These are phyloP conservation scores for Crepidotus sp. DNA, from an alignment of 1,284 basidiomycete genomes.

Conservation along the genomic window DNA sequence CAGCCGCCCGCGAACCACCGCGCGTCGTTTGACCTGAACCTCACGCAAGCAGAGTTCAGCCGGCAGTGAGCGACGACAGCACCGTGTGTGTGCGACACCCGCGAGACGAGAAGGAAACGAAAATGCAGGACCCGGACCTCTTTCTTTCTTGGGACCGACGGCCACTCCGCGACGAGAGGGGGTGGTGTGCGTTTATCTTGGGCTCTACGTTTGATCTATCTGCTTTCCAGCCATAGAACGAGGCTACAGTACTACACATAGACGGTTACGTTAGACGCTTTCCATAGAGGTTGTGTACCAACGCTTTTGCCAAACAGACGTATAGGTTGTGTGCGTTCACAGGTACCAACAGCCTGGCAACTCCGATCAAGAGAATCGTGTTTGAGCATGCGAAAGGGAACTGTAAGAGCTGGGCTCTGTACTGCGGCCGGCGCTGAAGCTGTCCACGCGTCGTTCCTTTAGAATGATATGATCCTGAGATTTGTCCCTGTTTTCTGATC, in stretches of 20 bases:
- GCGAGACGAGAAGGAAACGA: slow-evolving; percentile 2
- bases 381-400: too few relatives aligned
- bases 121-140: neutral
- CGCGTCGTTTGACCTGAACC: slow-evolving; percentile 60
- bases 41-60: slow-evolving; percentile 73
- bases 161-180: neutral
- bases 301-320: too few relatives aligned
- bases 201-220: neutral
- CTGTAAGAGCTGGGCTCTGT: too few relatives aligned
- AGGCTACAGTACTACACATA: neutral
- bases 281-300: too few relatives aligned
- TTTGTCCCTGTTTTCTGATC: neutral
- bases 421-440: too few relatives aligned
- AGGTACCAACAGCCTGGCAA: neutral
- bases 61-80: slow-evolving; percentile 43
- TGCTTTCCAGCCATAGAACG: neutral
- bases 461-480: too few relatives aligned
- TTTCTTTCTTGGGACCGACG: slow-evolving; percentile 7
- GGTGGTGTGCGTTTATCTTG: slow-evolving; percentile 1
- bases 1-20: slow-evolving; percentile 65
- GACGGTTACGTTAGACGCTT: neutral
- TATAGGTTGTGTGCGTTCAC: too few relatives aligned
- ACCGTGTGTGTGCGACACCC: neutral
- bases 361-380: slow-evolving; percentile 3
- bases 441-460: too few relatives aligned